Evolutionary conservation across 345 rosid species (phyloP).

Genomic region (Brassica juncea): DNA sequence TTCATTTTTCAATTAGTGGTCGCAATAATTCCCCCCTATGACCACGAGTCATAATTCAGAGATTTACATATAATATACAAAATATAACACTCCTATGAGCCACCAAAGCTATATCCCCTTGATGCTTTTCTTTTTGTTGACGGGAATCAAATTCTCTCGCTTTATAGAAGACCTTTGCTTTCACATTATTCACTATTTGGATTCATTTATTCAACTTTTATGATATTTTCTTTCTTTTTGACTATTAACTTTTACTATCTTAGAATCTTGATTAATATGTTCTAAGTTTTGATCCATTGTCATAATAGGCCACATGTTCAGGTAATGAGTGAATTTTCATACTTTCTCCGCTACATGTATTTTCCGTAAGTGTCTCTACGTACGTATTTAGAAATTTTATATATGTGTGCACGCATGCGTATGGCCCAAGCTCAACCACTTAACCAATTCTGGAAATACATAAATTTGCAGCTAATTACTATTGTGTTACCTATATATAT

Average conservation of each 20-base stretch:
- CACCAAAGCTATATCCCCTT: conserved; percentile 31
- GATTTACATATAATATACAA: conserved; percentile 23
- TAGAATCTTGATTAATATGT: not conserved
- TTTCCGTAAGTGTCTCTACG: not conserved
- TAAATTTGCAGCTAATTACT: conserved; percentile 5
- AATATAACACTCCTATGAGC: conserved; percentile 14
- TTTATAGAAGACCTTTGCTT: conserved; percentile 18
- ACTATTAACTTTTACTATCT: not conserved
- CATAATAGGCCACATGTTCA: conserved; percentile 2
- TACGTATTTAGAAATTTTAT: conserved; percentile 3
- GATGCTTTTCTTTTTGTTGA: conserved; percentile 36
- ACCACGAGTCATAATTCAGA: conserved; percentile 31
- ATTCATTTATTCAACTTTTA: not conserved
- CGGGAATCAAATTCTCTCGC: conserved; percentile 36
- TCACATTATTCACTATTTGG: conserved; percentile 10
- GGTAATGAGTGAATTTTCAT: conserved; percentile 20
- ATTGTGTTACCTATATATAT: not conserved
- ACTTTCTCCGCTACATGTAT: conserved; percentile 6
- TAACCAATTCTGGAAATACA: not conserved
- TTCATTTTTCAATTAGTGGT: conserved; percentile 26
- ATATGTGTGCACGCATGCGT: conserved; percentile 13
- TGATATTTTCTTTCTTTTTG: not conserved
- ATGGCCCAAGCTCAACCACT: conserved; percentile 25
- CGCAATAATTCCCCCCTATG: conserved; percentile 28
- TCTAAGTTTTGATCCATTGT: not conserved